Evolutionary conservation across 805 yeast genomes (phyloP).

Genomic region (Geotrichum ghanense): DNA sequence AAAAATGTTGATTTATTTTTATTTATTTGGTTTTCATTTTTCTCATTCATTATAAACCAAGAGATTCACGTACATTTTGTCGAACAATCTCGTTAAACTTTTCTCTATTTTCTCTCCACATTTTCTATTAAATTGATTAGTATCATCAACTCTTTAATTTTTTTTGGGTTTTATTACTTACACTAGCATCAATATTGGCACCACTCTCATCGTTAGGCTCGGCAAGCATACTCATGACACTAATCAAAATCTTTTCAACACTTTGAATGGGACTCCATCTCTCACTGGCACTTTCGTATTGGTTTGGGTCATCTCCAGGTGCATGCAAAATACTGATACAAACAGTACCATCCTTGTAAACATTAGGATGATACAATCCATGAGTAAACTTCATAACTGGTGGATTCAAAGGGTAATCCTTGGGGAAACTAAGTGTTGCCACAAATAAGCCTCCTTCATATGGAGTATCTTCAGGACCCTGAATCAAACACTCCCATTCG

Average conservation of each 20-base stretch:
- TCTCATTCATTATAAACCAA: constrained; percentile 64
- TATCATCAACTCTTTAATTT: not conserved
- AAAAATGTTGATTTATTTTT: no score
- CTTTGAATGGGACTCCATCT: constrained; percentile 98
- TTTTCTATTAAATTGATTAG: constrained; percentile 50
- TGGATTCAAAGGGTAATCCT: constrained; percentile 74
- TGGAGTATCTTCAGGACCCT: constrained; percentile 76
- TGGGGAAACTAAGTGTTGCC: constrained; percentile 60
- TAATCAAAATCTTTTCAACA: constrained; percentile 87
- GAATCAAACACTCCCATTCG: constrained; percentile 73
- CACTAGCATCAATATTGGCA: constrained; percentile 66
- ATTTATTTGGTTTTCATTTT: no score
- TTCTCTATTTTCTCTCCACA: constrained; percentile 79
- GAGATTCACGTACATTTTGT: constrained; percentile 52
- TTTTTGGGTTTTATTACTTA: constrained; percentile 8
- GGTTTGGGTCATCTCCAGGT: constrained; percentile 95
- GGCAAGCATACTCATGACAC: constrained; percentile 93
- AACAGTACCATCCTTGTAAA: constrained; percentile 89
- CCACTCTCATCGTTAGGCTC: constrained; percentile 94
- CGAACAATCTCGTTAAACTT: constrained; percentile 58
- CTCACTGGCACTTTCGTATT: constrained; percentile 91
- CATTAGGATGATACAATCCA: constrained; percentile 83
- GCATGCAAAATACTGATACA: constrained; percentile 92
- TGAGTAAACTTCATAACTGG: constrained; percentile 69
- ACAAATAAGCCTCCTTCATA: constrained; percentile 84